A percentile compares a stretch with the other conserved stretches of the same genome.
phyloP scores from a whole-genome alignment of 495 filamentous ascomycete species.

The Aspergillus sclerotioniger region DNA sequence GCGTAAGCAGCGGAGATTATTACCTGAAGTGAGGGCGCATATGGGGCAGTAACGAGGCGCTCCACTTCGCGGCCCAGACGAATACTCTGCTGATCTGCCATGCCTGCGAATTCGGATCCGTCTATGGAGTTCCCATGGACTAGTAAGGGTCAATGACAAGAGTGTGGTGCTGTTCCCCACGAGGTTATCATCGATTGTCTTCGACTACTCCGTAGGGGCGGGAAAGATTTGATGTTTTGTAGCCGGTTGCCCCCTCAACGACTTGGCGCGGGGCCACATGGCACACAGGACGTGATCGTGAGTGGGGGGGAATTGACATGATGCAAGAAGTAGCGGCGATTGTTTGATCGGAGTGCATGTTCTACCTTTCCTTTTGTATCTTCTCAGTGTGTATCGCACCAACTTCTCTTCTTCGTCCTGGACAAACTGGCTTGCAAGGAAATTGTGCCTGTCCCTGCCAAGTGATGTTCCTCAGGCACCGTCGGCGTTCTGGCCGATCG shows the following conservation, averaged over 20 bases:
- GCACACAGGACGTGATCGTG: too few relatives aligned
- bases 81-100: slow-evolving; percentile 14
- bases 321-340: too few relatives aligned
- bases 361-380: too few relatives aligned
- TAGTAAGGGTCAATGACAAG: background rate
- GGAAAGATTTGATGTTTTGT: slow-evolving; percentile 19
- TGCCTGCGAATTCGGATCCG: background rate
- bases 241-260: slow-evolving; percentile 41
- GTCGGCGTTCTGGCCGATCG: too few relatives aligned
- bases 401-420: too few relatives aligned
- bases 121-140: background rate
- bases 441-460: too few relatives aligned
- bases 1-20: slow-evolving; percentile 15
- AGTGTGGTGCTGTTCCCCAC: background rate
- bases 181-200: slow-evolving; percentile 3
- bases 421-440: too few relatives aligned
- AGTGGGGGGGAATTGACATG: too few relatives aligned
- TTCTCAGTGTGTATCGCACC: too few relatives aligned
- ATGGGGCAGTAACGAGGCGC: slow-evolving; percentile 41
- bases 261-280: background rate
- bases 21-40: slow-evolving; percentile 44
- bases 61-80: slow-evolving; percentile 35
- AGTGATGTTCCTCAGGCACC: too few relatives aligned
- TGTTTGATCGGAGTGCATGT: too few relatives aligned
- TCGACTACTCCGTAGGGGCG: slow-evolving; percentile 3